Evolutionary conservation across 1,284 basidiomycete species (phyloP), one percentile per base, ranked within the genome.

Genomic region (Ustilago sp.): DNA sequence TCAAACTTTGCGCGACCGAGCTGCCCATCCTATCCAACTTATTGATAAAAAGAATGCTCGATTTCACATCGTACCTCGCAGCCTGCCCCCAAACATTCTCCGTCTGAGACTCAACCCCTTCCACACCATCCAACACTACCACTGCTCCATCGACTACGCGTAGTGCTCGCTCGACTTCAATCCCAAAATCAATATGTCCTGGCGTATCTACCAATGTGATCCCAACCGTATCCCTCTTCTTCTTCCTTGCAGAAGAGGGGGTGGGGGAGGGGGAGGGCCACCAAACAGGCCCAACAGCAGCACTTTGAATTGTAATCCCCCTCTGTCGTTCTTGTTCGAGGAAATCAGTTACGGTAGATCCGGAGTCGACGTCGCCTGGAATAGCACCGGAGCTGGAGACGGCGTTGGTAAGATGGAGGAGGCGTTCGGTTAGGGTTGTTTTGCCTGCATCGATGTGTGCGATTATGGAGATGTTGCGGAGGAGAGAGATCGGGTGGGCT

Each of bases 141-240:
- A 95, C 91, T 5, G 93, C 93, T 66, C 94, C 94, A 80, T 95
- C 94, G 2, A 94, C 91, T 9, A 95, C 92, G 17, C 94, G 90
- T 81, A 94, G 93, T 13, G 94, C 93, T 78, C 93, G 92, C 86
- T 95, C 94, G 11, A 95, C 94, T 81, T 95, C 94, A 92, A 95
- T 94, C 2, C 93, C 94, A 87, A 95, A 95, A 86, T 95, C 94
- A 8, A 93, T 93, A 86, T 95, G 94, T 17, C 94, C 94, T 8
- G 94, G 94, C 6, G 94, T 95, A 82, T 95, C 94, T 56, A 95
- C 92, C 43, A 95, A 89, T 80, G 94, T 94, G 86, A 93, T 93
- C 0, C 79, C 77, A 0, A 74, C 72, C 4, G 89, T 90, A 90
- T 70, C 90, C 85, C 82, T 91, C 90, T 9, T 17, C 57, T 45